phyloP scores from a whole-genome alignment of 805 yeast genomes.

The Candida tallmaniae region DNA sequence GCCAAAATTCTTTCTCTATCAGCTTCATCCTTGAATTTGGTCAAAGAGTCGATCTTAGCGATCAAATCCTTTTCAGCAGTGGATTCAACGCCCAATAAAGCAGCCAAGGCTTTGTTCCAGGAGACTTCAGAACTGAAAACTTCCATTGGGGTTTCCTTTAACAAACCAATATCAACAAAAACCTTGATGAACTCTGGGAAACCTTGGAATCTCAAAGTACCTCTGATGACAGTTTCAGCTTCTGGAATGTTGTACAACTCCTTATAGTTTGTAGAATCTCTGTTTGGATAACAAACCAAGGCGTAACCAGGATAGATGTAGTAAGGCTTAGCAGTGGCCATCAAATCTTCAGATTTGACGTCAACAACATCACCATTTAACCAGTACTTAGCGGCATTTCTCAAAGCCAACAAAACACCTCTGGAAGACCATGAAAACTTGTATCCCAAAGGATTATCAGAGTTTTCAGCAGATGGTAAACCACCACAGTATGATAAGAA shows the following conservation, averaged over 20 bases:
- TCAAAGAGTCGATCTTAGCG: conserved; percentile 69
- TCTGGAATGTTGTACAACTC: conserved; percentile 93
- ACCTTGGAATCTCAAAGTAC: conserved; percentile 96
- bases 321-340: conserved; percentile 94
- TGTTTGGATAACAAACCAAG: conserved; percentile 93
- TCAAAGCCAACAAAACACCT: conserved; percentile 92
- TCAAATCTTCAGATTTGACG: conserved; percentile 83
- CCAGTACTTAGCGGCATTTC: conserved; percentile 90
- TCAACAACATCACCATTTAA: conserved; percentile 77
- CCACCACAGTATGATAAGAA: conserved; percentile 99
- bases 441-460: conserved; percentile 97
- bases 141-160: conserved; percentile 68
- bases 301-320: conserved; percentile 94
- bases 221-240: conserved; percentile 95
- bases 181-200: conserved; percentile 98
- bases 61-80: conserved; percentile 67
- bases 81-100: conserved; percentile 71
- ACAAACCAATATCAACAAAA: conserved; percentile 88
- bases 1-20: conserved; percentile 83
- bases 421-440: conserved; percentile 99
- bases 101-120: conserved; percentile 86
- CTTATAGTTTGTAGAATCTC: conserved; percentile 93
- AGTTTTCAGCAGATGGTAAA: conserved; percentile 95
- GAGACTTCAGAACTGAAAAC: conserved; percentile 53
- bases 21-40: conserved; percentile 73